Evolutionary conservation across 306 rosid genomes (phyloP), one percentile per base, ranked within the genome.

Genomic region (Senna siamea): DNA sequence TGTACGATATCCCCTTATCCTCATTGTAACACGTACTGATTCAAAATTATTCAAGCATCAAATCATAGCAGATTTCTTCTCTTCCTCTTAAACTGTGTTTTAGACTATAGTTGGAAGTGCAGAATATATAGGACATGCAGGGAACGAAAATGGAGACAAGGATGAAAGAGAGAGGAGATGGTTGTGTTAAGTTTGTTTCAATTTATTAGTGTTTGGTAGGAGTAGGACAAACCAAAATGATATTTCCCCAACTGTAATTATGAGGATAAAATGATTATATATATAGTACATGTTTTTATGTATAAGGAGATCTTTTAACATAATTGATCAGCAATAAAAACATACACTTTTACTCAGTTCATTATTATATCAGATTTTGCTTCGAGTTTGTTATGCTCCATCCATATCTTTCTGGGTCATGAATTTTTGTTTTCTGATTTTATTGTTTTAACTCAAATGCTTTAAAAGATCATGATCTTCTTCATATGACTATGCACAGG

Each of bases 41-140:
- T n/a, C n/a, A n/a, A n/a, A n/a, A n/a, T n/a, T n/a, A n/a, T n/a
- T 58, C 43, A 57, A 64, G 47, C 30, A 66, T 75, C 81, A 56
- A 60, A 70, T 78, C 79, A 57, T 26, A 14, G 30, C 37, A 55
- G 34, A 30, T 57, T 17, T 78, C 59, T 17, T 75, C 6, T 75
- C 6, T 23, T 58, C 43, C 65, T 64, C 11, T 44, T 26, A 2
- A 48, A 40, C 37, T 50, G 18, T 63, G 50, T 57, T 66, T 37
- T 47, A 72, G 47, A 18, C 32, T 5, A 70, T 53, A 50, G 5
- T 18, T 23, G 18, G 43, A 22, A 15, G 12, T 32, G 22, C 22
- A 20, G 59, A 53, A 19, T 2, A 20, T 12, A 53, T 8, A 7
- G 22, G 22, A 17, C 0, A 5, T 32, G 1, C 5, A 59, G 6